Percentiles rank a stretch among this genome's conserved stretches.
phyloP scores from a whole-genome alignment of 352 stramenopile genomes.

The Phytophthora crassamura region DNA sequence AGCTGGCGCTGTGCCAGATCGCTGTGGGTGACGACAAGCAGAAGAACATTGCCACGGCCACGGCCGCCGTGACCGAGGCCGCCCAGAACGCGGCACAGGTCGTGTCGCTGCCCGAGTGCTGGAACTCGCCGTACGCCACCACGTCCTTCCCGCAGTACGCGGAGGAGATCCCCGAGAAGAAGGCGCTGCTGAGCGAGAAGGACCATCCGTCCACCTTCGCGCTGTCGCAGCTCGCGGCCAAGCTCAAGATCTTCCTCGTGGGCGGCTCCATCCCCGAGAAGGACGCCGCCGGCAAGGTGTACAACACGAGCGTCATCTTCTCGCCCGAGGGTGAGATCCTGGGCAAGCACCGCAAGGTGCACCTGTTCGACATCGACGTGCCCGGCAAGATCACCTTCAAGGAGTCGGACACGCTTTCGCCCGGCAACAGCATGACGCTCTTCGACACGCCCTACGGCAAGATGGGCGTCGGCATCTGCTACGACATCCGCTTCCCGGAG shows the following conservation, averaged over 20 bases:
- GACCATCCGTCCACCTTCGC: constrained; percentile 89
- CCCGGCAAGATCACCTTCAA: constrained; percentile 99
- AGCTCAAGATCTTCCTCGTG: constrained; percentile 95
- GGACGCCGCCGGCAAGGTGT: constrained; percentile 89
- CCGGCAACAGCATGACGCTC: constrained; percentile 89
- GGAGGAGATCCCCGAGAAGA: constrained; percentile 92
- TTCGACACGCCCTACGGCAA: constrained; percentile 92
- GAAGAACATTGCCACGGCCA: constrained; percentile 85
- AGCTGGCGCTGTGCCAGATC: constrained; percentile 97
- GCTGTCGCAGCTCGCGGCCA: constrained; percentile 90
- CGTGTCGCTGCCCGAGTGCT: constrained; percentile 95
- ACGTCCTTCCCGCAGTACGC: constrained; percentile 98
- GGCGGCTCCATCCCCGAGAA: constrained; percentile 97
- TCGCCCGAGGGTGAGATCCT: constrained; percentile 94
- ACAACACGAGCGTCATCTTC: constrained; percentile 99
- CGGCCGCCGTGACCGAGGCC: constrained; percentile 66
- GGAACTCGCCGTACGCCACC: constrained; percentile 98
- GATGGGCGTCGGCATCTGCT: constrained; percentile 99
- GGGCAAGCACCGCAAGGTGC: constrained; percentile 99
- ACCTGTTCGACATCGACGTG: constrained; percentile 99
- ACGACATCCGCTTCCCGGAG: constrained; percentile 99
- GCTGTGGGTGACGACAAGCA: constrained; percentile 89
- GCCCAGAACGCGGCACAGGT: constrained; percentile 85
- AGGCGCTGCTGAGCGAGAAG: constrained; percentile 55
- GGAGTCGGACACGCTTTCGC: constrained; percentile 98